Base-by-base conservation (phyloP, 441 rosid genomes). In the Isatis lusitanica region DNA sequence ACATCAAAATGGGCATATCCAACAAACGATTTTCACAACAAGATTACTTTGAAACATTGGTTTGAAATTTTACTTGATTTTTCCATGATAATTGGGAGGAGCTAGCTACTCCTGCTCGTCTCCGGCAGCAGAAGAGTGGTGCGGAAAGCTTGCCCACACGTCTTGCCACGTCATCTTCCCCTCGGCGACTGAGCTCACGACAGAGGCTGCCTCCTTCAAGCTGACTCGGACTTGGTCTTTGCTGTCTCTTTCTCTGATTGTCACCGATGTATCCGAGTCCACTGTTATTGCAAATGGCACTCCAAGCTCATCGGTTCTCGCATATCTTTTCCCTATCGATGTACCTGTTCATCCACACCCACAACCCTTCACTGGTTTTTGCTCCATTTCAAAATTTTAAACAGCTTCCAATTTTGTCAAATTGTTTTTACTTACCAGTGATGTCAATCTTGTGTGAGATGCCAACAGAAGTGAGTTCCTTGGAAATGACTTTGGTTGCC, bases 231-330 rank as follows among this genome's bases (percentile, higher is more conserved):
- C 70, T 61, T 86, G 90, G 63, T 80, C 85, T 74, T 76, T 84
- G 78, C 85, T 86, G 75, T 86, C 90, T 63, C 90, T 79, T 71
- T 86, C 90, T 68, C 87, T 78, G 70, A 86, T 86, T 44, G 90
- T 86, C 63, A 84, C 90, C 0, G 85, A 82, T 31, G 70, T 36
- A 1, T 70, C 78, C 3, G 87, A 79, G 75, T 86, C 90, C 18
- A 83, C 87, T 4, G 90, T 84, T 47, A 84, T 79, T 1, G 87
- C 90, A 66, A 86, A 86, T 13, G 90, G 87, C 60, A 86, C 87
- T 0, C 90, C 90, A 0, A 86, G 81, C 75, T 86, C 90, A 69
- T 86, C 90, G 0, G 85, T 82, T 74, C 86, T 83, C 0, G 86
- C 87, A 4, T 86, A 86, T 51, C 86, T 70, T 44, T 86, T 86